These are phyloP conservation scores for Gymnopilus dilepis DNA, from an alignment of 768 basidiomycete genomes.

Conservation along the genomic window DNA sequence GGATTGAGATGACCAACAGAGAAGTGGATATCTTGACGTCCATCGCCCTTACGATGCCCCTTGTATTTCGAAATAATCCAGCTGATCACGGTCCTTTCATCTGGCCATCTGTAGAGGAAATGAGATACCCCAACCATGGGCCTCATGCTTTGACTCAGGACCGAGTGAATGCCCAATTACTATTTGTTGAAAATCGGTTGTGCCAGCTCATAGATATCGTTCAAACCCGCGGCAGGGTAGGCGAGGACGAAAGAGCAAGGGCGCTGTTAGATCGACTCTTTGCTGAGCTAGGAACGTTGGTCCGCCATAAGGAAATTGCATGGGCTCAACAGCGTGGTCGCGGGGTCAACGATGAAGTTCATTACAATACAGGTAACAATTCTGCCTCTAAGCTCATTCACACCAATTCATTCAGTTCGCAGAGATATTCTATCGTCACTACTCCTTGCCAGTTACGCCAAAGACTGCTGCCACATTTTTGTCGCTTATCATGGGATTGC, in stretches of 20 bases:
- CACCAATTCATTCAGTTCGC: too few species aligned
- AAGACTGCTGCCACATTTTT: not conserved
- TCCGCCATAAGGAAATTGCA: conserved; percentile 22
- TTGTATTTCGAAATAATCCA: conserved; percentile 10
- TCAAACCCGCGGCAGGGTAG: not conserved
- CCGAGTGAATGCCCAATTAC: not conserved
- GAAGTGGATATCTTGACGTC: conserved; percentile 9
- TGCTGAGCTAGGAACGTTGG: conserved; percentile 12
- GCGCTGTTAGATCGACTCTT: conserved; percentile 11
- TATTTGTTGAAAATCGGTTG: not conserved
- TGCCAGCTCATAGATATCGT: conserved; percentile 4
- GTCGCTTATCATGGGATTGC: conserved; percentile 17
- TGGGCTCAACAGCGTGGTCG: conserved; percentile 22
- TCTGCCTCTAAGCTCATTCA: not conserved
- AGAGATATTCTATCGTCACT: not conserved
- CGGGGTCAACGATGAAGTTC: not conserved
- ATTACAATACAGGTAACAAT: conserved; percentile 23
- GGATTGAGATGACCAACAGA: conserved; percentile 2
- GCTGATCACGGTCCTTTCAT: conserved; percentile 3
- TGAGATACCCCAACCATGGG: not conserved
- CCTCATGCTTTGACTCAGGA: not conserved
- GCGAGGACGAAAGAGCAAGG: not conserved
- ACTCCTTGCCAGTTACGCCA: too few species aligned
- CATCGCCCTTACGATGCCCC: not conserved
- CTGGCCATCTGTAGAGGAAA: not conserved